Evolutionary conservation across 73 alveolate species (phyloP).

Genomic region (Stentor roeselii): DNA sequence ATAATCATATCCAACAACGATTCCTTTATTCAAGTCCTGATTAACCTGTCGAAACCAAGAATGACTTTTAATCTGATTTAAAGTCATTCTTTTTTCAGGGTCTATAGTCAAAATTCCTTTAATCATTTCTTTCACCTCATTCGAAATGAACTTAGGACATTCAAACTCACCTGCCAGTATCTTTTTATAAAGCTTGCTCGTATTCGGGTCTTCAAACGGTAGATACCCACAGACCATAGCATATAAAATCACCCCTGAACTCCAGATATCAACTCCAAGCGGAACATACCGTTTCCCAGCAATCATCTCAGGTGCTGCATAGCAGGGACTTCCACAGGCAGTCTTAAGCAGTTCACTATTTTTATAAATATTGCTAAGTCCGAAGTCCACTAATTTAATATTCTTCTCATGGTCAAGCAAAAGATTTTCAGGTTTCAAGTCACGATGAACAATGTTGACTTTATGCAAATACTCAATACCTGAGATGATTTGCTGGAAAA

Average conservation of each 20-base stretch:
- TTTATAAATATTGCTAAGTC: conserved; percentile 36
- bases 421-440: conserved; percentile 95
- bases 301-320: conserved; percentile 98
- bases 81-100: conserved; percentile 67
- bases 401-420: conserved; percentile 77
- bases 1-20: conserved; percentile 48
- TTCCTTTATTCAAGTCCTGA: conserved; percentile 33
- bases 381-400: conserved; percentile 49
- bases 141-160: conserved; percentile 43
- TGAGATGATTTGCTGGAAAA: conserved; percentile 58
- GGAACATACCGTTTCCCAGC: conserved; percentile 85
- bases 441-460: conserved; percentile 76
- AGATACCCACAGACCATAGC: conserved; percentile 96
- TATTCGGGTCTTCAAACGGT: conserved; percentile 94
- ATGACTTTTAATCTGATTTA: conserved; percentile 61
- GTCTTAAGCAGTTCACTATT: conserved; percentile 62
- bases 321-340: conserved; percentile 98
- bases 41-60: conserved; percentile 42
- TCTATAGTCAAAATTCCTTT: conserved; percentile 67
- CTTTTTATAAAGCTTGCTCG: conserved; percentile 69
- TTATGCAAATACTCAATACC: conserved; percentile 81
- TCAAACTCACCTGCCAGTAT: conserved; percentile 45
- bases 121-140: conserved; percentile 72
- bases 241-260: conserved; percentile 92
- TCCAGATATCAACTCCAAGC: conserved; percentile 89